These are phyloP conservation scores for Globisporangium takayamanum DNA, from an alignment of 352 stramenopile species.

Conservation along the genomic window DNA sequence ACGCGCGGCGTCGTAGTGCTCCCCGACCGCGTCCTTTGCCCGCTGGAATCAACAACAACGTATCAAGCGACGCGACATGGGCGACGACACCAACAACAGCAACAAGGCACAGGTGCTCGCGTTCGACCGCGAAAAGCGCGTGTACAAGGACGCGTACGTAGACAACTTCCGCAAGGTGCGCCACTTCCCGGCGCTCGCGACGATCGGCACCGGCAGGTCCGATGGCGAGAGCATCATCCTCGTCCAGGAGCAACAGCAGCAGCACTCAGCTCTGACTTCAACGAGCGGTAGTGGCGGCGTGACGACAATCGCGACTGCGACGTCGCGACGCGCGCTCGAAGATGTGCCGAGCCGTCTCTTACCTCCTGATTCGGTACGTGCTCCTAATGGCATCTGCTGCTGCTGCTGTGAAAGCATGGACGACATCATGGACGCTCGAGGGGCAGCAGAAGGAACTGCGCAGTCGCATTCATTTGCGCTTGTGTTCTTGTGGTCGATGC, in stretches of 20 bases:
- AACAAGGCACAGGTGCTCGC: constrained; percentile 48
- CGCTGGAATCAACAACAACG: background rate
- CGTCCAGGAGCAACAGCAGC: constrained; percentile 31
- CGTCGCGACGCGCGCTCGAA: constrained; percentile 11
- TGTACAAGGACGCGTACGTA: constrained; percentile 74
- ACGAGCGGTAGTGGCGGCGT: constrained; percentile 1
- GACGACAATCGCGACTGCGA: background rate
- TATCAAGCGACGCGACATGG: background rate
- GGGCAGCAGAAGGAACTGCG: background rate
- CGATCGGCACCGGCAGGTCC: constrained; percentile 36
- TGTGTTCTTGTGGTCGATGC: background rate
- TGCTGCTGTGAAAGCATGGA: background rate
- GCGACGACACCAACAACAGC: background rate
- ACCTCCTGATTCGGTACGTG: constrained; percentile 37
- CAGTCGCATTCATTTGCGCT: background rate
- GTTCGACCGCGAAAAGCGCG: constrained; percentile 67
- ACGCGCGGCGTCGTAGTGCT: background rate
- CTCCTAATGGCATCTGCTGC: background rate
- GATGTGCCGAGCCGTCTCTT: constrained; percentile 47
- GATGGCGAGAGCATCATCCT: constrained; percentile 61
- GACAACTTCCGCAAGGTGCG: constrained; percentile 64
- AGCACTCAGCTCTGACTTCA: constrained; percentile 1
- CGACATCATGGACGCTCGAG: background rate
- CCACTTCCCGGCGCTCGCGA: constrained; percentile 62
- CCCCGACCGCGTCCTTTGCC: background rate